Evolutionary conservation across 1,139 yeast species (phyloP), one percentile per base, ranked within the genome.

Genomic region (Trichomonascaceae sp.): DNA sequence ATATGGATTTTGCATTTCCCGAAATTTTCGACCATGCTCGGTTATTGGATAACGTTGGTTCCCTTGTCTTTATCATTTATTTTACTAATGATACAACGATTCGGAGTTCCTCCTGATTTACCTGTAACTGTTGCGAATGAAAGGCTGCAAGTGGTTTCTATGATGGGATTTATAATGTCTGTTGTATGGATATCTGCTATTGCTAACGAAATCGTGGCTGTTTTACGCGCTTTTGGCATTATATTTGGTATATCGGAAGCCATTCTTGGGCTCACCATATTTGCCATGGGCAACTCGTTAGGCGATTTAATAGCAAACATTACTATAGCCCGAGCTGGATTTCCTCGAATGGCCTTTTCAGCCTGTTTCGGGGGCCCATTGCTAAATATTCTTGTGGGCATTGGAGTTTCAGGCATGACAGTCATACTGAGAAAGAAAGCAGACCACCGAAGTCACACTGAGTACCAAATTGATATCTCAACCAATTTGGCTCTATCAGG

Each of bases 321-420:
- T 51, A 87, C 96, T 0, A 83, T 93, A 52, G 93, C 96, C 0
- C 76, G 74, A 58, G 82, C 88, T 82, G 97, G 97, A 0, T 85
- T 84, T 74, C 91, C 96, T 0, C 78, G 87, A 58, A 88, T 91
- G 93, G 97, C 98, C 0, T 76, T 93, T 45, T 87, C 95, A 13
- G 97, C 98, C 0, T 91, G 97, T 65, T 87, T 90, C 69, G 98
- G 97, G 0, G 95, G 97, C 0, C 98, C 98, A 0, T 72, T 91
- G 63, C 65, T 84, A 50, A 84, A 83, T 59, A 74, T 84, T 43
- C 66, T 84, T 5, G 68, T 83, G 4, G 90, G 90, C 0, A 70
- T 84, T 24, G 88, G 89, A 1, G 70, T 85, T 7, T 84, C 86
- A 60, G 88, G 93, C 0, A 63, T 87, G 43, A 60, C 85, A 3